Conservation (phyloP, 306 rosid genomes). For the Trifolium fragiferum region DNA sequence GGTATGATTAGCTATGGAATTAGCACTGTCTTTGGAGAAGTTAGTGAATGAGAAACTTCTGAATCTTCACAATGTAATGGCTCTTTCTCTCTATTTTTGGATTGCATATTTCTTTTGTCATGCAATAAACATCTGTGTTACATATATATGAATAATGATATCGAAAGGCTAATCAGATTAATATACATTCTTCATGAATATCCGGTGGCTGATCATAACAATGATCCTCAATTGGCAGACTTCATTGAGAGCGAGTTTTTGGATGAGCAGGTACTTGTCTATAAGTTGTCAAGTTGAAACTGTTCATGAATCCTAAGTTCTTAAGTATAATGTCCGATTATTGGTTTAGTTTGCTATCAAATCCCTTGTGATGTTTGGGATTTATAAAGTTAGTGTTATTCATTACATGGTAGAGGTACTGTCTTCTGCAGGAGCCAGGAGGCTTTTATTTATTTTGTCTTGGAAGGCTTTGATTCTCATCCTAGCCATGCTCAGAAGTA, state of each 20-base stretch:
- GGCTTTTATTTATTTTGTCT: too few species aligned
- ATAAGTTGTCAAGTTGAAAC: neutral
- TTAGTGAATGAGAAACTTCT: constrained; percentile 57
- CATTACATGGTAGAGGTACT: too few species aligned
- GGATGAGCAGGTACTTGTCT: constrained; percentile 34
- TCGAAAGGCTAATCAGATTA: neutral
- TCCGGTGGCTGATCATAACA: constrained; percentile 53
- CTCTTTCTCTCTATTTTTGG: constrained; percentile 17
- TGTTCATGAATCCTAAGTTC: too few species aligned
- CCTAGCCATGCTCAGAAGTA: too few species aligned
- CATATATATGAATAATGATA: neutral
- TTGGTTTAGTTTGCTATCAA: too few species aligned
- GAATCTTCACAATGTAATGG: constrained; percentile 51
- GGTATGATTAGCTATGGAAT: constrained; percentile 54
- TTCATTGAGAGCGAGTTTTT: constrained; percentile 59
- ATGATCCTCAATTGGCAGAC: constrained; percentile 54
- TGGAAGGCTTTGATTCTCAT: too few species aligned
- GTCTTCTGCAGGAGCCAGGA: too few species aligned
- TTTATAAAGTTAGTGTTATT: too few species aligned
- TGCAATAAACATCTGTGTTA: neutral
- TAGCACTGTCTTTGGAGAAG: constrained; percentile 63
- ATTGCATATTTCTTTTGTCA: neutral
- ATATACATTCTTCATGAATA: neutral
- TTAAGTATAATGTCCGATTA: too few species aligned
- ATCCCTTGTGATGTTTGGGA: too few species aligned